Evolutionary conservation across 2,329 filamentous ascomycete species (phyloP), one percentile per base, ranked within the genome.

Genomic region (Xylariaceae sp.): DNA sequence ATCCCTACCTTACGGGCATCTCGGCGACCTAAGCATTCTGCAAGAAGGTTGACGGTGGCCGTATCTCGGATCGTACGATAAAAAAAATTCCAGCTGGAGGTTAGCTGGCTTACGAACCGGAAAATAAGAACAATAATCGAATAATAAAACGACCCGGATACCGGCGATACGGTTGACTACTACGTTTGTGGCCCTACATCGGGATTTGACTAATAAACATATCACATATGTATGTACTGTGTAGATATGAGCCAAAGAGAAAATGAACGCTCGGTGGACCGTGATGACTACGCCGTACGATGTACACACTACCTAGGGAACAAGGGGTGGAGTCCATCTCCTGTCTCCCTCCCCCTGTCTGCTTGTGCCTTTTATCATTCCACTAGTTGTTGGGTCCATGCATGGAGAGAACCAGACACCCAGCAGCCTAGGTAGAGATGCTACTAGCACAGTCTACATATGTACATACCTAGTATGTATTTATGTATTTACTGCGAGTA

Each of bases 51-150:
- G 32, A 60, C 48, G 26, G 47, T 50, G 57, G 60, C 51, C 60
- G 46, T 45, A 54, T 58, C 48, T 48, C 54, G 56, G 57, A 49
- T 47, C 48, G 57, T 52, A 52, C 52, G 44, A 48, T 60, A 46
- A 40, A 60, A 37, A 60, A 48, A 47, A 45, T n/a, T n/a, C 46
- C 52, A 54, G 50, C 52, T 46, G 53, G 44, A 47, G 47, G 41
- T 53, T 55, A 54, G 60, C 57, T 60, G 59, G 57, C 54, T 43
- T 47, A 43, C 46, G 51, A 16, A 37, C 14, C 5, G 32, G 14
- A 37, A 37, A 37, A 37, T 4, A 26, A 26, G 4, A 4, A 26
- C 23, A 26, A 26, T 4, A 26, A 26, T 4, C 4, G 23, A 26
- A 26, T n/a, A n/a, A n/a, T n/a, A n/a, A n/a, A n/a, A n/a, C n/a